phyloP scores from a whole-genome alignment of 139 green algal genomes.

The Zygnema circumcarinatum region DNA sequence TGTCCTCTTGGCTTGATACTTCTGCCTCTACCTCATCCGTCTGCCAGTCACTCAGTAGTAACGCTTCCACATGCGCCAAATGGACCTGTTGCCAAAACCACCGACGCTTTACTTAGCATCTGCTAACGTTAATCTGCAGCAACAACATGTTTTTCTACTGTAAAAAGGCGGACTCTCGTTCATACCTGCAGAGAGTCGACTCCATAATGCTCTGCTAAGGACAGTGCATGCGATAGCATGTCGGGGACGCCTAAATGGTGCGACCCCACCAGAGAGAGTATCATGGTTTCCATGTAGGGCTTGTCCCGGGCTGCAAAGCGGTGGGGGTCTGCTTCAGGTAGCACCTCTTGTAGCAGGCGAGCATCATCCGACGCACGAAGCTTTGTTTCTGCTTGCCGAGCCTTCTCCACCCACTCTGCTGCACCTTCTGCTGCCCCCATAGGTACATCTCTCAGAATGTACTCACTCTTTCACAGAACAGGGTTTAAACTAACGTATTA shows the following conservation, averaged over 20 bases:
- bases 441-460: too few species aligned
- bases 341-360: constrained; percentile 19
- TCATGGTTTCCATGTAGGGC: constrained; percentile 22
- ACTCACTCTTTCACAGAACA: too few species aligned
- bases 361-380: constrained; percentile 33
- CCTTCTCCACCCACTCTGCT: not conserved
- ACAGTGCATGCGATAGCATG: constrained; percentile 5
- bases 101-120: too few species aligned
- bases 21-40: constrained; percentile 29
- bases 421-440: not conserved
- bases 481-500: too few species aligned
- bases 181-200: constrained; percentile 33
- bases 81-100: constrained; percentile 29
- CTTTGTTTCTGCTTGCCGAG: not conserved
- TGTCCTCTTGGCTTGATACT: not conserved
- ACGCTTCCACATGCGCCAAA: constrained; percentile 33
- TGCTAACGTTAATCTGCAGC: too few species aligned
- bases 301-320: constrained; percentile 26
- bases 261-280: constrained; percentile 28
- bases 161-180: too few species aligned
- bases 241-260: not conserved
- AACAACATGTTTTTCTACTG: too few species aligned
- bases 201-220: constrained; percentile 21
- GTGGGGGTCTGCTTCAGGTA: constrained; percentile 11
- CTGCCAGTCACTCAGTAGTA: constrained; percentile 47